Evolutionary conservation across 2,329 filamentous ascomycete genomes (phyloP).

Genomic region (Trichophaea hybrida): DNA sequence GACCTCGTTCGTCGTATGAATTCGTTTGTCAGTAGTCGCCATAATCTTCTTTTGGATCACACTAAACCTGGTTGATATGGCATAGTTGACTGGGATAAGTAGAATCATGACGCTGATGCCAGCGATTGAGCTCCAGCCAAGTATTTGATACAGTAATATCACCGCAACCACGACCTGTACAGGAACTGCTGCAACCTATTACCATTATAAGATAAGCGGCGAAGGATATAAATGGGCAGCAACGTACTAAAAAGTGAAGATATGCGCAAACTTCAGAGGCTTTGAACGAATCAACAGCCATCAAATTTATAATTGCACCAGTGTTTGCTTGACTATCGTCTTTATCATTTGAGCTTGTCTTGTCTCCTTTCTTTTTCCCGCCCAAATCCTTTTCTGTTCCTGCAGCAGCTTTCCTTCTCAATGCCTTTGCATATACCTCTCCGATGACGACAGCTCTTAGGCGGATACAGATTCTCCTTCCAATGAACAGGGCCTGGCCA

Average conservation of each 20-base stretch:
- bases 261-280: constrained; percentile 90
- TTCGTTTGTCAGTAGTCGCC: constrained; percentile 83
- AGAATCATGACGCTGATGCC: constrained; percentile 82
- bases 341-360: constrained; percentile 35
- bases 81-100: constrained; percentile 79
- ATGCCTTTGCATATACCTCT: constrained; percentile 90
- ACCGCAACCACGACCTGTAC: constrained; percentile 75
- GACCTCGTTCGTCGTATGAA: constrained; percentile 92
- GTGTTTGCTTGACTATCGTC: constrained; percentile 69
- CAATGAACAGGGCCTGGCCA: constrained; percentile 80
- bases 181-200: constrained; percentile 58
- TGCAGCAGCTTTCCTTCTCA: constrained; percentile 77
- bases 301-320: constrained; percentile 97
- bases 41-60: constrained; percentile 81
- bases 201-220: background rate
- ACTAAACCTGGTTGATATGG: constrained; percentile 72
- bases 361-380: constrained; percentile 34
- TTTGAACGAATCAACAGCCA: constrained; percentile 98
- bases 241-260: constrained; percentile 64
- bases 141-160: constrained; percentile 68
- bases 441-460: constrained; percentile 90
- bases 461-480: constrained; percentile 84
- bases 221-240: background rate
- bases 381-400: constrained; percentile 60
- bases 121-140: constrained; percentile 85